Evolutionary conservation across 345 rosid species (phyloP).

Genomic region (Erysimum cheiranthoides): DNA sequence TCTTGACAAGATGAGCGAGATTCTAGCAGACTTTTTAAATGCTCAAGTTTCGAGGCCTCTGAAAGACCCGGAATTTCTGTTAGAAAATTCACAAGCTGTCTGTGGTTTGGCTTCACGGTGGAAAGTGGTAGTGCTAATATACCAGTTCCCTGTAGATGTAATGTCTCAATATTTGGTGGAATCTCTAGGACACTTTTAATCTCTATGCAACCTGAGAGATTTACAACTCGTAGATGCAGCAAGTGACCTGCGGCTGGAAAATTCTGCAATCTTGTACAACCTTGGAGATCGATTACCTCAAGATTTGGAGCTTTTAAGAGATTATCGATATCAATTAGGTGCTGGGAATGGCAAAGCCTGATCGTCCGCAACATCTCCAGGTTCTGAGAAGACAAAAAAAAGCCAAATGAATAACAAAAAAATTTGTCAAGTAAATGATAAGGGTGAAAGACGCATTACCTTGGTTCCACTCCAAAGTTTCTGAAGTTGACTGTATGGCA

Average conservation of each 20-base stretch:
- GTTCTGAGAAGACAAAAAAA: neutral
- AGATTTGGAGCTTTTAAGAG: neutral
- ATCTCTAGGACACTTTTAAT: neutral
- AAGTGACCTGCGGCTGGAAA: neutral
- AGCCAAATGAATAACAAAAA: neutral
- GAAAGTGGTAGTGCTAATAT: neutral
- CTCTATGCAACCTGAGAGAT: conserved; percentile 16
- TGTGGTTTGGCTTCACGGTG: neutral
- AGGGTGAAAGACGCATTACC: neutral
- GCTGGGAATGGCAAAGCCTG: conserved; percentile 11
- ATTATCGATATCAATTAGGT: neutral
- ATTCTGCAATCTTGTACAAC: neutral
- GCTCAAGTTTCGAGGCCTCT: neutral
- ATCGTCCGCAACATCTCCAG: neutral
- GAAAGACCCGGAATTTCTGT: neutral
- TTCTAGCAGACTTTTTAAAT: neutral
- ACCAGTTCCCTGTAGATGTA: conserved; percentile 4
- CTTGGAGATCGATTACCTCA: conserved; percentile 13
- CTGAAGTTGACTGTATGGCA: conserved; percentile 5
- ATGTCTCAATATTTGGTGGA: conserved; percentile 15
- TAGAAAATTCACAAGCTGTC: neutral
- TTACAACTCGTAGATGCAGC: conserved; percentile 10
- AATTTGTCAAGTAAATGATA: neutral
- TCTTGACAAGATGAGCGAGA: neutral
- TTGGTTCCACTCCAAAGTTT: conserved; percentile 25